Percentiles rank a stretch among this genome's conserved stretches.
Conservation (phyloP, 371 early-diverging fungal genomes). For the Lichtheimia ornata region DNA sequence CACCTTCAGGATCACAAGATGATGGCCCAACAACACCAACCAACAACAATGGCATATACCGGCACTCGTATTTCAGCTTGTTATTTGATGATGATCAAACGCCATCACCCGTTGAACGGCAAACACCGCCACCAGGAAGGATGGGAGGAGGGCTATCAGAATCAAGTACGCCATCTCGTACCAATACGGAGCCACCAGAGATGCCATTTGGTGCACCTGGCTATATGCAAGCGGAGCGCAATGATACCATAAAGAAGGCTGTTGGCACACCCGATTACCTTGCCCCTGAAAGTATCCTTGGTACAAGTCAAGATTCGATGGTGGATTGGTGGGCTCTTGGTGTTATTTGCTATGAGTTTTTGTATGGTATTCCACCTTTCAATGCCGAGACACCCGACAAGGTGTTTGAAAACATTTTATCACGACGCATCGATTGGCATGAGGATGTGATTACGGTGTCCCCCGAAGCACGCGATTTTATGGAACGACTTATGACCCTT, state of each 20-base stretch:
- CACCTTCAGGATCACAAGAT: constrained; percentile 39
- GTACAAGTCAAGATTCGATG: constrained; percentile 81
- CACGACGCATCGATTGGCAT: constrained; percentile 74
- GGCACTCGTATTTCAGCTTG: constrained; percentile 46
- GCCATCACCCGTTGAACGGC: background rate
- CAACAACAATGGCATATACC: constrained; percentile 19
- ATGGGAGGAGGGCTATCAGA: too few species aligned
- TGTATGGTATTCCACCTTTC: constrained; percentile 89
- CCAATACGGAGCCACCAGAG: background rate
- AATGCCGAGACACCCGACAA: constrained; percentile 81
- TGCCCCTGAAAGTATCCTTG: constrained; percentile 92
- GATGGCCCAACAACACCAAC: constrained; percentile 12
- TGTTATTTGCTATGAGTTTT: constrained; percentile 88
- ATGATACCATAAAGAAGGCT: constrained; percentile 28
- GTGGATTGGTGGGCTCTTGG: constrained; percentile 96
- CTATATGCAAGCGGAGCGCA: constrained; percentile 15
- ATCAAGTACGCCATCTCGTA: background rate
- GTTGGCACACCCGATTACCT: constrained; percentile 98
- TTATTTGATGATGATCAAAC: constrained; percentile 36
- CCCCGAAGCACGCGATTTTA: constrained; percentile 85
- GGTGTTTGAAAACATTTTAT: constrained; percentile 87
- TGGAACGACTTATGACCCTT: constrained; percentile 76
- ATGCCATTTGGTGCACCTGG: constrained; percentile 9
- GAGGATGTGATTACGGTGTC: constrained; percentile 71
- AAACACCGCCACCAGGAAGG: background rate